Percentiles rank a stretch among this genome's conserved stretches.
Evolutionary conservation across 768 basidiomycete genomes (phyloP).

Genomic region (Gloeophyllum trabeum): DNA sequence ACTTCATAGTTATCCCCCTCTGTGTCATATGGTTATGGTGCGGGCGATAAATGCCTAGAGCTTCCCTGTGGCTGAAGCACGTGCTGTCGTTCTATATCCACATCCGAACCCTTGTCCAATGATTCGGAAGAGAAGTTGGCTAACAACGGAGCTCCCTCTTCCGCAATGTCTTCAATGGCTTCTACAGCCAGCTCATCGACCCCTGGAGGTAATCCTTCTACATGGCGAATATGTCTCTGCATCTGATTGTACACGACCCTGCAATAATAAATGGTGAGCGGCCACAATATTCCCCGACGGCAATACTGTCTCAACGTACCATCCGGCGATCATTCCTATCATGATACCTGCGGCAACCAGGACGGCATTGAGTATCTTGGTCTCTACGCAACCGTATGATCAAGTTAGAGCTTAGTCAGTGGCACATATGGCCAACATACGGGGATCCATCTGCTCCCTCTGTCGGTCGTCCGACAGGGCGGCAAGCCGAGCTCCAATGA

Average conservation of each 20-base stretch:
- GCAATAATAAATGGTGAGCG: no score
- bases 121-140: constrained; percentile 6
- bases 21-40: no score
- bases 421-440: no score
- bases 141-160: constrained; percentile 10
- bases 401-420: no score
- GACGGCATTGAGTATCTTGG: constrained; percentile 52
- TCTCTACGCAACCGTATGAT: no score
- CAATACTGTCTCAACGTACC: constrained; percentile 39
- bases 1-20: no score
- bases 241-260: constrained; percentile 14
- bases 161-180: constrained; percentile 14
- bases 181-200: constrained; percentile 12
- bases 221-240: constrained; percentile 9
- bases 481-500: constrained; percentile 70
- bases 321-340: constrained; percentile 50
- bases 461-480: constrained; percentile 67
- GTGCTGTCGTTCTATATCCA: constrained; percentile 4
- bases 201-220: constrained; percentile 6
- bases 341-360: constrained; percentile 50
- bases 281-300: no score
- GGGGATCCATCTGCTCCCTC: constrained; percentile 64
- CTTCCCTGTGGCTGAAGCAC: no score
- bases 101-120: background rate
- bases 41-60: no score